phyloP scores from a whole-genome alignment of 345 rosid genomes.

The Jatropha curcas region DNA sequence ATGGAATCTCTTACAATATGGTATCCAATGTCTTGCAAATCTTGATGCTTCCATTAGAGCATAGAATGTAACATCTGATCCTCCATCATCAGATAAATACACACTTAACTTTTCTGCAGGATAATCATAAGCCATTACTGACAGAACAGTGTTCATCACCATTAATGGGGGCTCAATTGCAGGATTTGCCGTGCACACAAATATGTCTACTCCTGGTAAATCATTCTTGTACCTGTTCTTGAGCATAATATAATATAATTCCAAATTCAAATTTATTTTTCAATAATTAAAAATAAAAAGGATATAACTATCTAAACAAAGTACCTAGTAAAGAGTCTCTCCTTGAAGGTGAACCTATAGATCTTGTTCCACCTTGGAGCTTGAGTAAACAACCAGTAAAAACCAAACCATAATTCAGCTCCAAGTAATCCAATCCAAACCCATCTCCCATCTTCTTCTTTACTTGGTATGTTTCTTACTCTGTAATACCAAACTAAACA shows the following conservation, averaged over 20 bases:
- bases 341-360: constrained; percentile 31
- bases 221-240: constrained; percentile 30
- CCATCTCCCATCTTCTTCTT: constrained; percentile 20
- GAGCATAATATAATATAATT: not conserved
- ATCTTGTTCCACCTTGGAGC: constrained; percentile 23
- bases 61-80: constrained; percentile 58
- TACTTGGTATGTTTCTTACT: constrained; percentile 14
- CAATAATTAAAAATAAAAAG: too few species aligned
- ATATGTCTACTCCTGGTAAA: constrained; percentile 59
- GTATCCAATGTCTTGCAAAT: constrained; percentile 60
- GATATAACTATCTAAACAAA: too few species aligned
- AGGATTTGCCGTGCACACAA: constrained; percentile 74
- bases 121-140: constrained; percentile 57
- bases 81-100: constrained; percentile 75
- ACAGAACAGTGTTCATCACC: constrained; percentile 67
- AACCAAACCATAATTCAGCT: constrained; percentile 34
- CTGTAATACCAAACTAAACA: constrained; percentile 21
- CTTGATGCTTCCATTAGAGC: constrained; percentile 57
- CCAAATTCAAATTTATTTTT: too few species aligned
- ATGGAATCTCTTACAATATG: constrained; percentile 52
- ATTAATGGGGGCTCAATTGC: constrained; percentile 63
- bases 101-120: constrained; percentile 57
- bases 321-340: constrained; percentile 34
- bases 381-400: constrained; percentile 31
- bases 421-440: constrained; percentile 32